Conservation (phyloP, 1,139 yeast genomes). For the Yamadazyma membranifaciens region DNA sequence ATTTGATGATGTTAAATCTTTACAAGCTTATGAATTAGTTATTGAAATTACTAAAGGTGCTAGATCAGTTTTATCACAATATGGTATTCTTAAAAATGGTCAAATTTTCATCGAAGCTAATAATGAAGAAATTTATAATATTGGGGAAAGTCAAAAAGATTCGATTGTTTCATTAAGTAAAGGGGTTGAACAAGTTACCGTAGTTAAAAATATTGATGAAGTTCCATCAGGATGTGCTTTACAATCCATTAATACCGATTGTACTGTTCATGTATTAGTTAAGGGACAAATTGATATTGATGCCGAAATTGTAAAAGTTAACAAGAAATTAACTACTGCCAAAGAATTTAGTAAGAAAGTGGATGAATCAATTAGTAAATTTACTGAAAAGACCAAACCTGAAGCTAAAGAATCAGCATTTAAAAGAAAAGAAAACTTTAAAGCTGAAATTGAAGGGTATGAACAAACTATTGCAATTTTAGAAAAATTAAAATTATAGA, state of each 20-base stretch:
- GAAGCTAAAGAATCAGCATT: constrained; percentile 78
- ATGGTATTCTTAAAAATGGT: constrained; percentile 83
- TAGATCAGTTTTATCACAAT: constrained; percentile 88
- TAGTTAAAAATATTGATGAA: constrained; percentile 51
- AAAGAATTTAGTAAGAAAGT: constrained; percentile 46
- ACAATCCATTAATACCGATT: constrained; percentile 73
- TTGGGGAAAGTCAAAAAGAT: constrained; percentile 69
- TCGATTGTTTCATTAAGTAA: constrained; percentile 88
- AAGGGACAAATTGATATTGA: constrained; percentile 94
- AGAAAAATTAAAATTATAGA: constrained; percentile 65
- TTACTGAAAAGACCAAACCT: constrained; percentile 78
- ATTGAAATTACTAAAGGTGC: constrained; percentile 88
- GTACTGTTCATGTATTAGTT: constrained; percentile 85
- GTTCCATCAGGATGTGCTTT: constrained; percentile 91
- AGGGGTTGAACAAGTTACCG: constrained; percentile 73
- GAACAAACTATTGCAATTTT: constrained; percentile 74
- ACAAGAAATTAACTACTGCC: constrained; percentile 67
- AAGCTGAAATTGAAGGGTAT: constrained; percentile 86
- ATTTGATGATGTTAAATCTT: constrained; percentile 64
- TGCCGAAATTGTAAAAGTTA: constrained; percentile 81
- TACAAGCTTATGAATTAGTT: constrained; percentile 74
- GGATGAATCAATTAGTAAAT: constrained; percentile 58
- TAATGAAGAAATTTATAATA: constrained; percentile 45
- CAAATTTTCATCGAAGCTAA: constrained; percentile 75
- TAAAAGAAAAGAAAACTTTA: constrained; percentile 64